Evolutionary conservation across 371 early-diverging fungal genomes (phyloP).

Genomic region (Fennellomyces sp.): DNA sequence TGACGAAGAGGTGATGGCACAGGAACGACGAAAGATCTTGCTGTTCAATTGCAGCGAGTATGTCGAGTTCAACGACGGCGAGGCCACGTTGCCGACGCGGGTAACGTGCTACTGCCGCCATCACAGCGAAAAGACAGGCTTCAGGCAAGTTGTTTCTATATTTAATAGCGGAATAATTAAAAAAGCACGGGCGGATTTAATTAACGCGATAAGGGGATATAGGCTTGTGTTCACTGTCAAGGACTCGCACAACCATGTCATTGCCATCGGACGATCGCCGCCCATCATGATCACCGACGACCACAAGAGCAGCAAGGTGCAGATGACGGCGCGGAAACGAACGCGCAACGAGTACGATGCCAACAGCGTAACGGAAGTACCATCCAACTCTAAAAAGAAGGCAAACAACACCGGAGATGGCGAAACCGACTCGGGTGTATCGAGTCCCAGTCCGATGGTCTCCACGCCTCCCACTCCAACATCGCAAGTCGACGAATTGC

Average conservation of each 20-base stretch:
- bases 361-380: constrained; percentile 20
- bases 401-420: constrained; percentile 19
- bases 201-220: not conserved
- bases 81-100: constrained; percentile 75
- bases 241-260: constrained; percentile 59
- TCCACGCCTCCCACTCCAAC: constrained; percentile 53
- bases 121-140: constrained; percentile 88
- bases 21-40: constrained; percentile 59
- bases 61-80: constrained; percentile 77
- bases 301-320: constrained; percentile 78
- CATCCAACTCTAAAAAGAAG: constrained; percentile 16
- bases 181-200: not conserved
- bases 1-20: constrained; percentile 46
- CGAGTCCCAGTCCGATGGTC: constrained; percentile 40
- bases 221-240: constrained; percentile 69
- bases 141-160: constrained; percentile 47
- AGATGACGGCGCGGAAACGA: constrained; percentile 31
- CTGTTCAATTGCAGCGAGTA: constrained; percentile 75
- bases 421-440: constrained; percentile 48
- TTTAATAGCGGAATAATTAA: not conserved
- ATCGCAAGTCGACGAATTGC: constrained; percentile 36
- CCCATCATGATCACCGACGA: constrained; percentile 91
- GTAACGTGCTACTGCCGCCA: constrained; percentile 88
- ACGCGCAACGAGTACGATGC: constrained; percentile 38
- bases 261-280: constrained; percentile 77